Evolutionary conservation across 139 green algal species (phyloP).

Genomic region (Chlamydomonas sp.): DNA sequence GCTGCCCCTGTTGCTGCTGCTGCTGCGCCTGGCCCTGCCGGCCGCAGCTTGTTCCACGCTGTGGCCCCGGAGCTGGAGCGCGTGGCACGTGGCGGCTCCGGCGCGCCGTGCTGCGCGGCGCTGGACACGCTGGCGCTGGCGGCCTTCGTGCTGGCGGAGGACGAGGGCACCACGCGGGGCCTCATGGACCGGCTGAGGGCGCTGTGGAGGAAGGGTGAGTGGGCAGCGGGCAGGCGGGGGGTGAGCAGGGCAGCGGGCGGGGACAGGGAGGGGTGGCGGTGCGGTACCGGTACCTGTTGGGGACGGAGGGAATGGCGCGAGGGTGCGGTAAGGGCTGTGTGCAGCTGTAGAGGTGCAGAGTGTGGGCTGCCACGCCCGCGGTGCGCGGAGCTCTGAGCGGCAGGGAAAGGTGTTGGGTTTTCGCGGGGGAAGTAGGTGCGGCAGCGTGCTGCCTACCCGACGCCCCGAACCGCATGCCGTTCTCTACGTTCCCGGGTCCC

Average conservation of each 20-base stretch:
- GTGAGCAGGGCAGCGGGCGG: not conserved
- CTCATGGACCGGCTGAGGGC: conserved; percentile 57
- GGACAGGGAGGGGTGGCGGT: not conserved
- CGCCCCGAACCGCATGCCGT: no score
- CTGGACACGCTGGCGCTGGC: conserved; percentile 65
- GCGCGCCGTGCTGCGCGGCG: conserved; percentile 35
- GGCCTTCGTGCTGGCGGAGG: conserved; percentile 66
- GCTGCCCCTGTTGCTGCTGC: not conserved
- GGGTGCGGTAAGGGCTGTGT: no score
- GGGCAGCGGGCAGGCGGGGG: not conserved
- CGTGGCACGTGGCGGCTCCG: conserved; percentile 36
- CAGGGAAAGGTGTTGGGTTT: no score
- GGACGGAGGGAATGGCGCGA: no score
- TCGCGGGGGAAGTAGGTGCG: no score
- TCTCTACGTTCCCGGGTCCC: not conserved
- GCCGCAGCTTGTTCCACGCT: conserved; percentile 54
- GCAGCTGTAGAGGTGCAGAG: no score
- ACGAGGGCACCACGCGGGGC: conserved; percentile 47
- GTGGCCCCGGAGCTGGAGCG: conserved; percentile 59
- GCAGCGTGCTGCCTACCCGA: not conserved
- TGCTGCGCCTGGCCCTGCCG: not conserved
- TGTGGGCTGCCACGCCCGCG: no score
- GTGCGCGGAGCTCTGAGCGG: no score
- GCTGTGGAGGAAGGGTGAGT: conserved; percentile 54
- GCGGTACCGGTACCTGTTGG: no score